Conservation (phyloP, 2,329 filamentous ascomycete genomes). For the Nothophaeocryptopus gaeumannii region DNA sequence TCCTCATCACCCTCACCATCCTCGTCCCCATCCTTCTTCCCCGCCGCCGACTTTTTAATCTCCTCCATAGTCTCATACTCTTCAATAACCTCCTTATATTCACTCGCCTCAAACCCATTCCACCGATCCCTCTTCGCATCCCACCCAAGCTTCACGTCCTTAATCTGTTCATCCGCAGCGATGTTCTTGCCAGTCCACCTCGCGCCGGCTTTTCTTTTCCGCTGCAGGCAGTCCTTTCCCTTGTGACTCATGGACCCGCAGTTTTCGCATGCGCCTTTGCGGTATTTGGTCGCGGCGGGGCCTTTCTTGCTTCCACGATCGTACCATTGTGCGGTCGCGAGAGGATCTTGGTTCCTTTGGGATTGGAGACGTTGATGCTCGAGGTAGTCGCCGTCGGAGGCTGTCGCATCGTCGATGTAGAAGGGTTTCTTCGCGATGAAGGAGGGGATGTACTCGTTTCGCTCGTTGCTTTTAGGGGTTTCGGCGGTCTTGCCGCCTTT, state of each 20-base stretch:
- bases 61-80: conserved; percentile 85
- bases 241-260: conserved; percentile 97
- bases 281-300: conserved; percentile 90
- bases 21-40: conserved; percentile 44
- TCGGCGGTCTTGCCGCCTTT: conserved; percentile 62
- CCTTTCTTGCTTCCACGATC: conserved; percentile 75
- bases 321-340: conserved; percentile 79
- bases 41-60: conserved; percentile 51
- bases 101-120: conserved; percentile 92
- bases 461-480: conserved; percentile 68
- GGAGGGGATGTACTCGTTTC: conserved; percentile 95
- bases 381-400: conserved; percentile 77
- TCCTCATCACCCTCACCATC: conserved; percentile 50
- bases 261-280: conserved; percentile 97
- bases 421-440: conserved; percentile 99
- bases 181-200: conserved; percentile 92
- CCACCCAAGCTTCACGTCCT: conserved; percentile 86
- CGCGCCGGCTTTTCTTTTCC: conserved; percentile 84
- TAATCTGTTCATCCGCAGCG: conserved; percentile 82
- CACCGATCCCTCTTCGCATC: conserved; percentile 96
- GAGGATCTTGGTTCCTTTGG: conserved; percentile 56
- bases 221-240: conserved; percentile 85
- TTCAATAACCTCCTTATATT: conserved; percentile 83
- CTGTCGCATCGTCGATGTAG: conserved; percentile 77
- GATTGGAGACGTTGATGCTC: conserved; percentile 89